Evolutionary conservation across 371 early-diverging fungal genomes (phyloP).

Genomic region (Mucor saturninus): DNA sequence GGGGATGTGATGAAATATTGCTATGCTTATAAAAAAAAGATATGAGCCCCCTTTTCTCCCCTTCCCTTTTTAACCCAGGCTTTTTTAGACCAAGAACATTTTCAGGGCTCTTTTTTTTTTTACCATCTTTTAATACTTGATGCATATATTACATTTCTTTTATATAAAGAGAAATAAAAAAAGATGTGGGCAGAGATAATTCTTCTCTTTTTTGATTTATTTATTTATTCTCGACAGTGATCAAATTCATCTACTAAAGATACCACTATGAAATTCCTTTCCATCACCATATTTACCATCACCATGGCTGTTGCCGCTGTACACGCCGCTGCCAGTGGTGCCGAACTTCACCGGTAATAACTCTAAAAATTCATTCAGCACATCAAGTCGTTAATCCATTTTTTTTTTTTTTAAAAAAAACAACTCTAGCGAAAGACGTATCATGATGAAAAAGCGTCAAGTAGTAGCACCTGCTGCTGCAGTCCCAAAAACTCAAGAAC

Average conservation of each 20-base stretch:
- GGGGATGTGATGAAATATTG: neutral
- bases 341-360: constrained; percentile 11
- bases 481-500: neutral
- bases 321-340: constrained; percentile 3
- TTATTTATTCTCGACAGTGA: neutral
- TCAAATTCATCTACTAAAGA: constrained; percentile 2
- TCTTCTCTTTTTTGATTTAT: neutral
- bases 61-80: neutral
- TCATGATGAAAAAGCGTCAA: constrained; percentile 2
- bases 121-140: constrained; percentile 3
- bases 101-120: neutral
- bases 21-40: neutral
- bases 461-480: neutral
- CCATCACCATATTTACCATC: constrained; percentile 9
- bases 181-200: neutral
- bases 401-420: neutral
- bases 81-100: neutral
- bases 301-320: constrained; percentile 14
- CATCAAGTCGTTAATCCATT: neutral
- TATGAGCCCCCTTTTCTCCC: neutral
- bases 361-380: neutral
- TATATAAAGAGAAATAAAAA: neutral
- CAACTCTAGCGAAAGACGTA: neutral
- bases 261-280: constrained; percentile 12
- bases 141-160: constrained; percentile 8